These are phyloP conservation scores for Teratosphaeriaceae sp. DNA, from an alignment of 2,329 filamentous ascomycete species.

Conservation along the genomic window DNA sequence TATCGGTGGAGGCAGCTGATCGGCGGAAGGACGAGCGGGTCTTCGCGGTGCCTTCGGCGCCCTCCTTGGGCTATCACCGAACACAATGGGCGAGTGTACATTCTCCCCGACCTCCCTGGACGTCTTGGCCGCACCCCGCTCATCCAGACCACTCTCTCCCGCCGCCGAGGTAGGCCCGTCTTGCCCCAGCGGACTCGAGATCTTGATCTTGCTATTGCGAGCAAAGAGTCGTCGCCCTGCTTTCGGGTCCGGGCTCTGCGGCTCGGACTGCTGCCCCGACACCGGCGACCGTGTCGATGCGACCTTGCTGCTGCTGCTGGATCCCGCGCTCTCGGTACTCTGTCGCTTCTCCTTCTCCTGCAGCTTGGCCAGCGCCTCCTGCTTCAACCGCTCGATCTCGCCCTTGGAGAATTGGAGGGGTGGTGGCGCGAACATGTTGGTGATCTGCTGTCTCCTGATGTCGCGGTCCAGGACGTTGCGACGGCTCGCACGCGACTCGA, in stretches of 20 bases:
- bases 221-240: constrained; percentile 2
- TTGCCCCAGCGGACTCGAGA: constrained; percentile 5
- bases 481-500: background rate
- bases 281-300: no score
- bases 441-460: background rate
- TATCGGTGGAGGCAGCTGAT: constrained; percentile 12
- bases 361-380: background rate
- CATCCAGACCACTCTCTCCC: background rate
- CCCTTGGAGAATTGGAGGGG: constrained; percentile 9
- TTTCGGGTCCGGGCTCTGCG: constrained; percentile 2
- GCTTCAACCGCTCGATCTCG: constrained; percentile 9
- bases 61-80: constrained; percentile 11
- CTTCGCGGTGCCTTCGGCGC: constrained; percentile 17
- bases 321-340: background rate
- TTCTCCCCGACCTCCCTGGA: background rate
- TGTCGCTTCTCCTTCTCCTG: constrained; percentile 4
- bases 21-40: constrained; percentile 15
- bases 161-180: background rate
- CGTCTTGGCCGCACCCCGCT: constrained; percentile 1
- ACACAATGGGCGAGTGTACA: constrained; percentile 1
- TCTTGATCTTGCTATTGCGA: constrained; percentile 5
- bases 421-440: constrained; percentile 12
- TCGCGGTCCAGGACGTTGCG: background rate
- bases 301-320: background rate
- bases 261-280: no score